Evolutionary conservation across 169 alveolate genomes (phyloP).

Genomic region (Plasmodium fragile): DNA sequence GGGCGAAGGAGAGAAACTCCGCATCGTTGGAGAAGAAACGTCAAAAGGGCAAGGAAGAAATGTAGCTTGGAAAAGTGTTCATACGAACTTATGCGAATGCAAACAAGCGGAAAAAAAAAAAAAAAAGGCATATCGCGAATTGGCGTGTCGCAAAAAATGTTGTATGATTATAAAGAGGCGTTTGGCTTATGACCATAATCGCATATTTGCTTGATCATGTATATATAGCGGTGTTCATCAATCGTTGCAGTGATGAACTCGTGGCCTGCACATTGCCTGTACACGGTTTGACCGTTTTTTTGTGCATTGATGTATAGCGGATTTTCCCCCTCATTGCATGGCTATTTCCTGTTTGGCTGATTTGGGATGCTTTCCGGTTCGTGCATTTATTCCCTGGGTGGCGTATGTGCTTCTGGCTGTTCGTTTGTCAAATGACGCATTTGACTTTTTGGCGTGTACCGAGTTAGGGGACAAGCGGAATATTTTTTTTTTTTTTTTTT

Average conservation of each 20-base stretch:
- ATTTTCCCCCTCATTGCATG: not conserved
- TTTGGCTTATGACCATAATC: not conserved
- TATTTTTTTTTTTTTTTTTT: no score
- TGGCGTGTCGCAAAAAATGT: not conserved
- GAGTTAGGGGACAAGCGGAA: not conserved
- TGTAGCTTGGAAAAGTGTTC: not conserved
- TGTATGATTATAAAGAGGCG: not conserved
- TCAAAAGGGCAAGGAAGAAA: not conserved
- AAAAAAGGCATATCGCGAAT: not conserved
- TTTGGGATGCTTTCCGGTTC: not conserved
- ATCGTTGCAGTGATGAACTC: not conserved
- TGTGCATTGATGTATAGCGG: not conserved
- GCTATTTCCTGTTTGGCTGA: not conserved
- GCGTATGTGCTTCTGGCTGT: not conserved
- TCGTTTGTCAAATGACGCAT: not conserved
- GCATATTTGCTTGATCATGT: not conserved
- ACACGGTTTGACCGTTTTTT: not conserved
- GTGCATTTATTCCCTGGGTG: not conserved
- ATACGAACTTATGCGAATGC: not conserved
- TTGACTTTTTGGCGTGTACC: not conserved
- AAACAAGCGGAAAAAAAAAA: no score
- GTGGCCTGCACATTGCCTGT: not conserved
- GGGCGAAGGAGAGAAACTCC: not conserved
- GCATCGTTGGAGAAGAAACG: not conserved
- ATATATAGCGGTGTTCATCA: not conserved